phyloP scores from a whole-genome alignment of 2,329 filamentous ascomycete species.

The Venturia aucupariae region DNA sequence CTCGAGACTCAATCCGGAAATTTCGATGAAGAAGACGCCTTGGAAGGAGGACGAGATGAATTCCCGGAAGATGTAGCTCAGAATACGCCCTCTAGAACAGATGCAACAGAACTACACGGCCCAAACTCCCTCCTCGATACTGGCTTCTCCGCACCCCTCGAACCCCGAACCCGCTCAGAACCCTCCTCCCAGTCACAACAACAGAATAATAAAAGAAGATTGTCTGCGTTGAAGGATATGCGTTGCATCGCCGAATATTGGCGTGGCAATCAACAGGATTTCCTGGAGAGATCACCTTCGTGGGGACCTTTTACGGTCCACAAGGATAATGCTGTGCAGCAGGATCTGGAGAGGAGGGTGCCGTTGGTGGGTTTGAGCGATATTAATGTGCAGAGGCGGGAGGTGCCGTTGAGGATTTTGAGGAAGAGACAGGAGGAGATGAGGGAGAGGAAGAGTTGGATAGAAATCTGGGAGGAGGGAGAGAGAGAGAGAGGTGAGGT shows the following conservation, averaged over 20 bases:
- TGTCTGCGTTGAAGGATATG: not conserved
- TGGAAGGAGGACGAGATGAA: not conserved
- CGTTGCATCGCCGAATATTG: constrained; percentile 10
- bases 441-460: not conserved
- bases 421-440: constrained; percentile 7
- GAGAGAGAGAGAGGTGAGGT: not conserved
- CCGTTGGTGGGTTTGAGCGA: constrained; percentile 14
- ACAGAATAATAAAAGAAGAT: not conserved
- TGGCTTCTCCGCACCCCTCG: not conserved
- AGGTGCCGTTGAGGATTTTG: constrained; percentile 11
- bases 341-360: constrained; percentile 12
- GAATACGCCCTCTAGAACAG: not conserved
- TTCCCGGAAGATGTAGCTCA: not conserved
- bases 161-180: not conserved
- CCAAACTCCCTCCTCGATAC: not conserved
- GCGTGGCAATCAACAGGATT: constrained; percentile 10
- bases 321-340: constrained; percentile 1
- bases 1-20: constrained; percentile 23
- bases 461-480: not conserved
- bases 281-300: constrained; percentile 2
- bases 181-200: not conserved
- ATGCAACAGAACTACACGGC: not conserved
- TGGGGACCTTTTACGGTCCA: constrained; percentile 12
- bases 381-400: not conserved
- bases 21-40: not conserved